phyloP scores from a whole-genome alignment of 257 asterid species.

The Nicotiana attenuata region DNA sequence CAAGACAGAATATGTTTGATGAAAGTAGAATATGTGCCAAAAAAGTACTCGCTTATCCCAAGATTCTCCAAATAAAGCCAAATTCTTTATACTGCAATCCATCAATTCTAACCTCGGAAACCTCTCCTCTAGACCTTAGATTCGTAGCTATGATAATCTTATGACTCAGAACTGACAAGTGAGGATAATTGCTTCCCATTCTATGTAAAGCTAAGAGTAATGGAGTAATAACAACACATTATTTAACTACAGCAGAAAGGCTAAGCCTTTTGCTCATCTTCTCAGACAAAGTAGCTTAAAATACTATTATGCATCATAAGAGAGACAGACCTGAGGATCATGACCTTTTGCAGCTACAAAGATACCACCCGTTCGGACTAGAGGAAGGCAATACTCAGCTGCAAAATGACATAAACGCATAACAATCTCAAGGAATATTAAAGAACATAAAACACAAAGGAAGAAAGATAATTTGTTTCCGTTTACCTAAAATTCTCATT shows the following conservation, averaged over 20 bases:
- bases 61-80: not conserved
- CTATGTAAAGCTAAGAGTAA: not conserved
- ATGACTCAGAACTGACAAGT: not conserved
- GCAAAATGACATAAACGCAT: constrained; percentile 20
- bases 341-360: constrained; percentile 94
- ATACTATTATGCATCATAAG: not conserved
- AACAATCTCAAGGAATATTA: constrained; percentile 14
- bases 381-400: constrained; percentile 95
- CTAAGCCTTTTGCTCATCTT: not conserved
- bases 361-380: constrained; percentile 87
- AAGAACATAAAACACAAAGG: not conserved
- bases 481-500: constrained; percentile 77
- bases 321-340: constrained; percentile 61
- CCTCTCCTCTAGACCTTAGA: not conserved
- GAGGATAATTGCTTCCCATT: not conserved
- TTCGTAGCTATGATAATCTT: not conserved
- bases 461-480: not conserved
- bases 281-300: constrained; percentile 1
- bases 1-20: not conserved
- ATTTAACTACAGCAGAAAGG: not conserved
- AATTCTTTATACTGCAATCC: not conserved
- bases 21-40: not conserved
- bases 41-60: not conserved
- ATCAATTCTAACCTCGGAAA: not conserved
- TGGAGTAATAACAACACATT: not conserved